A percentile compares a stretch with the other conserved stretches of the same genome.
Evolutionary conservation across 371 early-diverging fungal genomes (phyloP).

Genomic region (Batkoa obscura): DNA sequence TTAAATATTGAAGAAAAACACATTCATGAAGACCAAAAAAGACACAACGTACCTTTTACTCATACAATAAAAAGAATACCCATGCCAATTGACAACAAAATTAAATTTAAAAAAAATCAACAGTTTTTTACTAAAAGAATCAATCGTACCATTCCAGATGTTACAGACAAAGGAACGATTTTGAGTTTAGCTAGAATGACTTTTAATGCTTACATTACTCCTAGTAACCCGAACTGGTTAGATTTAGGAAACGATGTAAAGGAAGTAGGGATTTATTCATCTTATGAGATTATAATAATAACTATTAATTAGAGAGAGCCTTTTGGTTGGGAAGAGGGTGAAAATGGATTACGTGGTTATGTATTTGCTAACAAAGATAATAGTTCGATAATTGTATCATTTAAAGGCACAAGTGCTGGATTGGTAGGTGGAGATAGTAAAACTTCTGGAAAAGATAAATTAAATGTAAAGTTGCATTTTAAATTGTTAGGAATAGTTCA

Average conservation of each 20-base stretch:
- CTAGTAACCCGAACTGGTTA: slow-evolving; percentile 13
- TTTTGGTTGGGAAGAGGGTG: slow-evolving; percentile 67
- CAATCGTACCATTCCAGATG: slow-evolving; percentile 9
- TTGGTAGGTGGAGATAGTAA: slow-evolving; percentile 52
- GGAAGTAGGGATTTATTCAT: slow-evolving; percentile 20
- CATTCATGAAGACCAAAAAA: too few relatives aligned
- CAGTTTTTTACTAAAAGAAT: too few relatives aligned
- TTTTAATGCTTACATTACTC: slow-evolving; percentile 16
- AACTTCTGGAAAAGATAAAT: slow-evolving; percentile 65
- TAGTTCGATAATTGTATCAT: slow-evolving; percentile 50
- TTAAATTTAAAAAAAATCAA: too few relatives aligned
- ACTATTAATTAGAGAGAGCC: slow-evolving; percentile 27
- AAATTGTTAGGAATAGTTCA: background rate
- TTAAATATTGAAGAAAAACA: too few relatives aligned
- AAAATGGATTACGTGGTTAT: slow-evolving; percentile 76
- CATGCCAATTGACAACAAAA: too few relatives aligned
- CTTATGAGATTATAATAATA: slow-evolving; percentile 3
- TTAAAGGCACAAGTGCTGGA: slow-evolving; percentile 83
- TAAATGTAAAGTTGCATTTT: slow-evolving; percentile 29
- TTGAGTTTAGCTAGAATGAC: slow-evolving; percentile 16
- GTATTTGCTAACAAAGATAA: slow-evolving; percentile 51
- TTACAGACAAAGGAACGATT: slow-evolving; percentile 13
- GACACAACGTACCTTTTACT: too few relatives aligned
- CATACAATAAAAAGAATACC: too few relatives aligned
- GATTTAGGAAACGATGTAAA: slow-evolving; percentile 13